A percentile compares a stretch with the other conserved stretches of the same genome.
Evolutionary conservation across 2,329 filamentous ascomycete species (phyloP).

Genomic region (Colletotrichum cuscutae): DNA sequence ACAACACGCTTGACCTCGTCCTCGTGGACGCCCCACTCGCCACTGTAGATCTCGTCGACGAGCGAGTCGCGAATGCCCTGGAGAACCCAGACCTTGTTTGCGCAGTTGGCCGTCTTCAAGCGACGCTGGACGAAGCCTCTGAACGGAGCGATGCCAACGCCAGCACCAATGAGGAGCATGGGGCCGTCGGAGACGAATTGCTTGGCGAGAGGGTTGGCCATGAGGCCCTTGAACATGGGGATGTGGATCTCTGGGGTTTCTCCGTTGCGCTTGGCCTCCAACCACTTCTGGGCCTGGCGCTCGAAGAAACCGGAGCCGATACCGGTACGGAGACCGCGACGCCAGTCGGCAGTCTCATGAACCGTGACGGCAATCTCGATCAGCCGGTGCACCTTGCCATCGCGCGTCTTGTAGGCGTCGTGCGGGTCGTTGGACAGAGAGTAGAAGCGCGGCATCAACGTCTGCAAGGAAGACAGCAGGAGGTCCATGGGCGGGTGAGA

Average conservation of each 20-base stretch:
- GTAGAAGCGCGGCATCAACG: slow-evolving; percentile 98
- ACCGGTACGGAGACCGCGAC: slow-evolving; percentile 77
- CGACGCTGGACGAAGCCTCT: slow-evolving; percentile 95
- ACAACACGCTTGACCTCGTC: slow-evolving; percentile 86
- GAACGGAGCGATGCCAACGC: slow-evolving; percentile 97
- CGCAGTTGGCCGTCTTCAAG: slow-evolving; percentile 93
- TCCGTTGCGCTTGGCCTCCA: slow-evolving; percentile 73
- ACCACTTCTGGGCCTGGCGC: slow-evolving; percentile 78
- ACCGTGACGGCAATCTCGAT: slow-evolving; percentile 98
- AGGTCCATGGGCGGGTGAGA: slow-evolving; percentile 87
- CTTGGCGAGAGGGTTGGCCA: slow-evolving; percentile 94
- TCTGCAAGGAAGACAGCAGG: slow-evolving; percentile 82
- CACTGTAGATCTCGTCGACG: slow-evolving; percentile 94
- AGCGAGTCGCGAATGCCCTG: slow-evolving; percentile 94
- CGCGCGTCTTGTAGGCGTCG: slow-evolving; percentile 74
- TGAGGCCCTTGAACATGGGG: slow-evolving; percentile 98
- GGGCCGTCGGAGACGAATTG: slow-evolving; percentile 94
- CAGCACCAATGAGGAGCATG: slow-evolving; percentile 97
- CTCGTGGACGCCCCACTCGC: slow-evolving; percentile 95
- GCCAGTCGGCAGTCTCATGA: slow-evolving; percentile 87
- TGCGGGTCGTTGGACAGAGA: slow-evolving; percentile 97
- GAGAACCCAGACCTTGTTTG: slow-evolving; percentile 97
- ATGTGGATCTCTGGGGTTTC: slow-evolving; percentile 74
- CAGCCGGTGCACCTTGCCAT: slow-evolving; percentile 78
- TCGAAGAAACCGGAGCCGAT: slow-evolving; percentile 95